Conservation (phyloP, 1,139 yeast species). For the Kodamaea ohmeri region DNA sequence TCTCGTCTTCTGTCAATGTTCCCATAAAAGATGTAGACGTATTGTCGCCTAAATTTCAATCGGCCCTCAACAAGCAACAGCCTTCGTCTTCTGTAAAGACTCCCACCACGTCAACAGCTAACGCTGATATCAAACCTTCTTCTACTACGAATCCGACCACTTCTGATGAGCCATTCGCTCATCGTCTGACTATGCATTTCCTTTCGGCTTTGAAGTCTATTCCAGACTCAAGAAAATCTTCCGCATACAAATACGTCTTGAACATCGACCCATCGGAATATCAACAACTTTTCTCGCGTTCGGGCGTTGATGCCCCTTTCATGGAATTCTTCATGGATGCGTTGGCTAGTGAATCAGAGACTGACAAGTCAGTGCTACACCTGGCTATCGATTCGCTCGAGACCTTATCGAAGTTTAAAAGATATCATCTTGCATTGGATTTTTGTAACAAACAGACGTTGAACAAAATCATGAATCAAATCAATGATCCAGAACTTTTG, state of each 20-base stretch:
- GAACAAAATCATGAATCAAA: conserved; percentile 8
- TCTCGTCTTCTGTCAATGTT: conserved; percentile 18
- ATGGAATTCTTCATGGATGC: conserved; percentile 54
- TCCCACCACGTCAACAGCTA: too few relatives aligned
- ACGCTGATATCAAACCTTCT: not conserved
- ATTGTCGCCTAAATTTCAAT: conserved; percentile 41
- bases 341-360: conserved; percentile 19
- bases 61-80: not conserved
- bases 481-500: conserved; percentile 7
- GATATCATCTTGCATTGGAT: conserved; percentile 26
- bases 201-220: conserved; percentile 27
- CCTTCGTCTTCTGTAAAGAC: not conserved
- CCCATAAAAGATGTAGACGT: conserved; percentile 44
- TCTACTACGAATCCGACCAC: not conserved
- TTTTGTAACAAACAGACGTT: conserved; percentile 16
- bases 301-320: conserved; percentile 59
- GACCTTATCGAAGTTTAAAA: conserved; percentile 23
- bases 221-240: conserved; percentile 26
- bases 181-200: conserved; percentile 31
- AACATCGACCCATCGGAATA: conserved; percentile 28
- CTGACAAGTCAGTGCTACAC: conserved; percentile 20
- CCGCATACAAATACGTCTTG: conserved; percentile 44
- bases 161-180: conserved; percentile 16
- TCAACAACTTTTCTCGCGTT: conserved; percentile 33
- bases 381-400: conserved; percentile 19